phyloP scores from a whole-genome alignment of 2,329 filamentous ascomycete species.

The Elsinoe arachidis region DNA sequence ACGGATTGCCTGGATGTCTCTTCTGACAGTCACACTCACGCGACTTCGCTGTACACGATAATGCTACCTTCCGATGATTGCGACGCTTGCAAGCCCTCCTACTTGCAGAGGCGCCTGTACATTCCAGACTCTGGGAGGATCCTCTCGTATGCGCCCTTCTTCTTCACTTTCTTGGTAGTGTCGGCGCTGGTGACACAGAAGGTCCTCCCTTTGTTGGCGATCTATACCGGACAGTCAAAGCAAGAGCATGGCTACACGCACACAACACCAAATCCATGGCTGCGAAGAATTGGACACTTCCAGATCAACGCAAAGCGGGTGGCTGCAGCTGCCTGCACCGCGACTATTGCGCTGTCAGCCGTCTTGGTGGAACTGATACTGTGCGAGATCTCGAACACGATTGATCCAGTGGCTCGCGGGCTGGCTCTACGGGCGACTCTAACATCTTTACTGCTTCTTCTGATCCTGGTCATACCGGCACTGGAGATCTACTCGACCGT shows the following conservation, averaged over 20 bases:
- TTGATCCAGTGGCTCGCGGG: slow-evolving; percentile 58
- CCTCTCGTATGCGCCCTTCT: slow-evolving; percentile 59
- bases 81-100: slow-evolving; percentile 50
- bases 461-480: slow-evolving; percentile 68
- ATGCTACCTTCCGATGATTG: slow-evolving; percentile 42
- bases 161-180: slow-evolving; percentile 59
- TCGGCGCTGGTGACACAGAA: slow-evolving; percentile 55
- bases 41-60: background rate
- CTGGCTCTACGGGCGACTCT: slow-evolving; percentile 62
- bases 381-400: slow-evolving; percentile 70
- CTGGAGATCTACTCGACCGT: slow-evolving; percentile 60
- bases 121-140: slow-evolving; percentile 43
- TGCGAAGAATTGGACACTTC: slow-evolving; percentile 17
- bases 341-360: slow-evolving; percentile 66
- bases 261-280: slow-evolving; percentile 40
- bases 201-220: slow-evolving; percentile 64
- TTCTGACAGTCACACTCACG: background rate
- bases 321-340: slow-evolving; percentile 55
- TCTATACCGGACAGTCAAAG: slow-evolving; percentile 43
- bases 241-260: slow-evolving; percentile 48
- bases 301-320: slow-evolving; percentile 29
- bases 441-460: slow-evolving; percentile 59
- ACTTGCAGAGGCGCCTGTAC: slow-evolving; percentile 35
- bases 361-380: slow-evolving; percentile 74
- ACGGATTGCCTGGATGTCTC: background rate